Evolutionary conservation across 2,329 filamentous ascomycete species (phyloP), one percentile per base, ranked within the genome.

Genomic region (Penicillium sclerotiorum): DNA sequence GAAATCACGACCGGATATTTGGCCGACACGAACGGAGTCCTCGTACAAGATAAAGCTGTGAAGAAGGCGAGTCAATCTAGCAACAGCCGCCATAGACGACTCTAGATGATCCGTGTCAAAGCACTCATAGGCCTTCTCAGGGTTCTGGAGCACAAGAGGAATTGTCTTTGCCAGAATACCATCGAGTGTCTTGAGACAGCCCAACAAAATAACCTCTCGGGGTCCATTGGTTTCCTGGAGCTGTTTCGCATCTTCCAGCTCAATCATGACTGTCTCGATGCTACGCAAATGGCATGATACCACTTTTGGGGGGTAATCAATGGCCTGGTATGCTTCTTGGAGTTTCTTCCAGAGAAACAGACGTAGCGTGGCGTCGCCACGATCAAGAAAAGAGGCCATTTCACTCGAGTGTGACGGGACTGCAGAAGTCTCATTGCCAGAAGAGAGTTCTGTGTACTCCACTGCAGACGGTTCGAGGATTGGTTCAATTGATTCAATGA

Each of bases 401-500:
- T 96, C 90, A 40, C 83, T 81, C 15, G 91, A 75, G 20, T 83
- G 80, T 22, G 64, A 58, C 4, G 59, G 57, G 61, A 83, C 78
- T 33, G 73, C 77, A 39, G 79, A 78, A 20, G 53, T 39, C 15
- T 64, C 61, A 40, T 57, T 49, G n/a, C 55, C 53, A 22, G 40
- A 42, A n/a, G 40, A n/a, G n/a, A n/a, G 46, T 28, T 64, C 59
- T 13, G 48, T 23, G 28, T 64, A 66, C 47, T 68, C 60, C 21
- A 74, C 61, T 8, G 67, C 67, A 4, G 69, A 65, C 0, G 88
- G 86, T 55, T 96, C 93, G 5, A 99, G 77, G 8, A 99, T 88
- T 4, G 94, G 94, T 64, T 99, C 94, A 28, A 99, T 76, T 22
- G 86, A 94, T 63, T 96, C 91, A 50, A 99, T 96, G 17, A 96